Base-by-base conservation (phyloP, 2,329 filamentous ascomycete genomes). In the Fusarium compactum region DNA sequence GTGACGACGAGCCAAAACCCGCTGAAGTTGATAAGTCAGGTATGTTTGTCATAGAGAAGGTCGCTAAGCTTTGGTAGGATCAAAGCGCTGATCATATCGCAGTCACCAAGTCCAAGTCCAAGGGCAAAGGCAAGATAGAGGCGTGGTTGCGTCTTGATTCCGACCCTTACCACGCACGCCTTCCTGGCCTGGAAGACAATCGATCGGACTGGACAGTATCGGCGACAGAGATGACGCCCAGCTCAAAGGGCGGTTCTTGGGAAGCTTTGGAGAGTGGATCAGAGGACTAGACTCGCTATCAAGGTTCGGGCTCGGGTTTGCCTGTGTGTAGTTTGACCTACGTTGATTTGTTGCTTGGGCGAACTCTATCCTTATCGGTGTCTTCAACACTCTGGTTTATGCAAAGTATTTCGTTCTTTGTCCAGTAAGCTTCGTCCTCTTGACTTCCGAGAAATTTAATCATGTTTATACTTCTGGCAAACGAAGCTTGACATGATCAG, bases 101-200 rank as follows among this genome's bases (percentile, higher is more conserved):
- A 46, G 43, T 20, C 22, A 3, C 43, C 6, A 25, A n/a, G 8
- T 5, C 10, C 10, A 38, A 38, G n/a, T n/a, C n/a, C n/a, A n/a
- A n/a, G 9, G 8, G 16, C 10, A n/a, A n/a, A 3, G 1, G 8
- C 3, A 12, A 2, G 15, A 4, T n/a, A 18, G 24, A 27, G 24
- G 10, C 10, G 4, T 46, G 43, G 24, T 8, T n/a, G 10, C 0
- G 16, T 38, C 32, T 1, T 38, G 32, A 11, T 38, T 0, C 9
- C 0, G 16, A 18, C 2, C 11, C 32, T 18, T 4, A 2, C 32
- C 16, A 18, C 16, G 3, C 8, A 34, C 32, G 0, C 3, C 8
- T 34, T 34, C 32, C 32, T 1, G 8, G 15, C 32, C 16, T 1
- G 1, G 5, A 18, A 4, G 48, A 52, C 2, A 14, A 8, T 25